Conservation (phyloP, 1,139 yeast genomes). For the Hansenula sp. region DNA sequence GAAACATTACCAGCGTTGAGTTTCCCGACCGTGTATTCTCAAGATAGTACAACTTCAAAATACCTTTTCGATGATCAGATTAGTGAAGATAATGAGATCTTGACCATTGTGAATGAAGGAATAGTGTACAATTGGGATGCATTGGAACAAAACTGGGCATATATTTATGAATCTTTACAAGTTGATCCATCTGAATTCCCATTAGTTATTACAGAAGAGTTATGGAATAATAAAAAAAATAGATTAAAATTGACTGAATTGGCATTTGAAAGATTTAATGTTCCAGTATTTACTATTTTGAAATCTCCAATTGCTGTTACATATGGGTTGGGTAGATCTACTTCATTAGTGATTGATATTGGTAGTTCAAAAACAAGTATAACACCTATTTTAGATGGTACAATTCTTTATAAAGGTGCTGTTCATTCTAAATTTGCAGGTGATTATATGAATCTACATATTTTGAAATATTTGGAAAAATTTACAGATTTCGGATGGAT, state of each 20-base stretch:
- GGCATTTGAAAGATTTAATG: conserved; percentile 60
- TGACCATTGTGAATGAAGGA: conserved; percentile 63
- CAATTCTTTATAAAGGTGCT: conserved; percentile 55
- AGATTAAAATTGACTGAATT: conserved; percentile 49
- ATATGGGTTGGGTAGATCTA: conserved; percentile 62
- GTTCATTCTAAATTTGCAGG: conserved; percentile 65
- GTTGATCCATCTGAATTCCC: conserved; percentile 53
- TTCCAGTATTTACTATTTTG: conserved; percentile 65
- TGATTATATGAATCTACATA: conserved; percentile 59
- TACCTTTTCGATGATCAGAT: conserved; percentile 50
- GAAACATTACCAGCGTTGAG: conserved; percentile 60
- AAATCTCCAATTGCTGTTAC: conserved; percentile 68
- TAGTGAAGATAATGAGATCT: conserved; percentile 45
- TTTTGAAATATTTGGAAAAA: conserved; percentile 17
- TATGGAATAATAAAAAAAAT: conserved; percentile 56
- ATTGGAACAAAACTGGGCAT: conserved; percentile 53
- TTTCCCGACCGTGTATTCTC: conserved; percentile 50
- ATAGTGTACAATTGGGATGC: conserved; percentile 63
- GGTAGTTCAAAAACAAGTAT: conserved; percentile 60
- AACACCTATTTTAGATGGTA: conserved; percentile 71
- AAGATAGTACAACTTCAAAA: conserved; percentile 11
- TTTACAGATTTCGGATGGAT: conserved; percentile 14
- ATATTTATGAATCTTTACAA: conserved; percentile 45
- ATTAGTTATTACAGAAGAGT: conserved; percentile 59
- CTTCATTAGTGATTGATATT: conserved; percentile 65